These are phyloP conservation scores for Aspergillus tubingensis DNA, from an alignment of 2,329 filamentous ascomycete species.

Conservation along the genomic window DNA sequence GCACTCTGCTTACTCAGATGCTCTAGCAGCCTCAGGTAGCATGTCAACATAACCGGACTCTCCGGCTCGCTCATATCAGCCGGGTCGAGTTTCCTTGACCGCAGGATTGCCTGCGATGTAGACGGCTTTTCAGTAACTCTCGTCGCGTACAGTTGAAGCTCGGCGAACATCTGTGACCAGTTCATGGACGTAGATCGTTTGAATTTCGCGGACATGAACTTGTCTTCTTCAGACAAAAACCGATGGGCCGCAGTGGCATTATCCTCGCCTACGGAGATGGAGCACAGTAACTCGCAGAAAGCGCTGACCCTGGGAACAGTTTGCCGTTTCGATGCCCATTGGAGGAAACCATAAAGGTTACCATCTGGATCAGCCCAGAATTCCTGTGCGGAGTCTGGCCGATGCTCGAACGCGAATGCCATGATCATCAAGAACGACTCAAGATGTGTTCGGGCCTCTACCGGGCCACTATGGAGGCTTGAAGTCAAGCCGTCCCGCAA, in stretches of 20 bases:
- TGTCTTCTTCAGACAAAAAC: conserved; percentile 84
- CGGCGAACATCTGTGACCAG: conserved; percentile 89
- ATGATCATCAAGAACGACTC: conserved; percentile 92
- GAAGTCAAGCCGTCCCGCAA: conserved; percentile 47
- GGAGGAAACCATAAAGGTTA: conserved; percentile 89
- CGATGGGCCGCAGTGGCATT: conserved; percentile 83
- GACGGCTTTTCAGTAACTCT: conserved; percentile 74
- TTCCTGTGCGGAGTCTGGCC: conserved; percentile 77
- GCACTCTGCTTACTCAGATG: conserved; percentile 77
- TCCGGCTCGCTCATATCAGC: conserved; percentile 85
- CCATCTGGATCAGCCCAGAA: conserved; percentile 94
- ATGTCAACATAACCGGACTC: conserved; percentile 93
- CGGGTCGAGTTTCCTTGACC: conserved; percentile 61
- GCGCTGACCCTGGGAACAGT: conserved; percentile 95
- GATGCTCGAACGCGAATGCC: conserved; percentile 84
- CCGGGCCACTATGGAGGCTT: conserved; percentile 41
- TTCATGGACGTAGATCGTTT: conserved; percentile 82
- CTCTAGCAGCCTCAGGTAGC: conserved; percentile 83
- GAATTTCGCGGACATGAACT: conserved; percentile 73
- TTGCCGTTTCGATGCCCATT: conserved; percentile 93
- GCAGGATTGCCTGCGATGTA: conserved; percentile 57
- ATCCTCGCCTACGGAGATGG: conserved; percentile 78
- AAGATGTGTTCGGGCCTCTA: conserved; percentile 60
- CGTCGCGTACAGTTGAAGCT: conserved; percentile 79
- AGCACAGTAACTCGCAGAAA: conserved; percentile 94